Evolutionary conservation across 2,329 filamentous ascomycete genomes (phyloP).

Genomic region (Beauveria pseudobassiana): DNA sequence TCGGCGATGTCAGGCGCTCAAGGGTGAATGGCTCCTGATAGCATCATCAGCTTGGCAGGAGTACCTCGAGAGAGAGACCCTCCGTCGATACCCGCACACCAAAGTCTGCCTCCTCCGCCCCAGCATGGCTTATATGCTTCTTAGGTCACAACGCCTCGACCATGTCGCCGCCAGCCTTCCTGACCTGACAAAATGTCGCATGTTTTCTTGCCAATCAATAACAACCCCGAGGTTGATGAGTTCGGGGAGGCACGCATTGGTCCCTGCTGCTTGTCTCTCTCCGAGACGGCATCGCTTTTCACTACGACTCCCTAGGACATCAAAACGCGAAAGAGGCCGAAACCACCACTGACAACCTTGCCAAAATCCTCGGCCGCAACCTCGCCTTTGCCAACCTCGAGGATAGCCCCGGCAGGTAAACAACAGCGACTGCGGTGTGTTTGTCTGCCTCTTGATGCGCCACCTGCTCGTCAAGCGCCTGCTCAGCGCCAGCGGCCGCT

Average conservation of each 20-base stretch:
- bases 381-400: slow-evolving; percentile 73
- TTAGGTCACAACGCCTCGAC: slow-evolving; percentile 58
- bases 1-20: slow-evolving; percentile 82
- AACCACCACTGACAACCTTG: slow-evolving; percentile 61
- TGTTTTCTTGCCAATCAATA: slow-evolving; percentile 93
- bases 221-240: slow-evolving; percentile 57
- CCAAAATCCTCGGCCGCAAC: slow-evolving; percentile 55
- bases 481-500: slow-evolving; percentile 66
- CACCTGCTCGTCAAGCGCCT: slow-evolving; percentile 83
- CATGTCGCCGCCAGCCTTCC: slow-evolving; percentile 63
- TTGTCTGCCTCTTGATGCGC: slow-evolving; percentile 91
- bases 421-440: slow-evolving; percentile 92
- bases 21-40: slow-evolving; percentile 93
- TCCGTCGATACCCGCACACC: slow-evolving; percentile 70
- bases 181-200: slow-evolving; percentile 75
- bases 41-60: slow-evolving; percentile 98
- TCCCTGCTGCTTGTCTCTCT: slow-evolving; percentile 83
- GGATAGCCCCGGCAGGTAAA: slow-evolving; percentile 75
- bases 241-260: slow-evolving; percentile 91
- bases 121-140: slow-evolving; percentile 85
- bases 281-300: slow-evolving; percentile 86
- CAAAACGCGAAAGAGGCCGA: slow-evolving; percentile 51
- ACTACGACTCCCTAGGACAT: slow-evolving; percentile 84
- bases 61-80: slow-evolving; percentile 80
- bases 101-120: slow-evolving; percentile 87